Percentiles rank a stretch among this genome's conserved stretches.
phyloP scores from a whole-genome alignment of 78 protist genomes.

The Monosiga brevicollis region DNA sequence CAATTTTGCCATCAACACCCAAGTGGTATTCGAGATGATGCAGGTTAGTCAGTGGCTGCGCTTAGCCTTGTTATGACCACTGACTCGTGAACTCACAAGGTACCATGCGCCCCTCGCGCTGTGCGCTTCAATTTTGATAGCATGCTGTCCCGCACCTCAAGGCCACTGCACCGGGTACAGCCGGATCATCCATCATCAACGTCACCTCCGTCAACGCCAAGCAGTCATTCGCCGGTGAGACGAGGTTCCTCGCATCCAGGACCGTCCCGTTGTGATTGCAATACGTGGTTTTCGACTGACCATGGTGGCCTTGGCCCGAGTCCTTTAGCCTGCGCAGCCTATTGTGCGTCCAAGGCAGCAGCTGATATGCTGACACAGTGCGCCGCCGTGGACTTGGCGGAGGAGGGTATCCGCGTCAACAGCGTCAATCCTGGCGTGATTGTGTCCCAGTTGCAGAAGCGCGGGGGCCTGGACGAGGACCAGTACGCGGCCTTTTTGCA shows the following conservation, averaged over 20 bases:
- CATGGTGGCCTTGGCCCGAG: too few relatives aligned
- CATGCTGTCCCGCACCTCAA: background rate
- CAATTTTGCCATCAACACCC: slow-evolving; percentile 17
- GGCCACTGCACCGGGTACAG: background rate
- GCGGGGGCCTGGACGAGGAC: slow-evolving; percentile 20
- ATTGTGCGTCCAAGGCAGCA: slow-evolving; percentile 28
- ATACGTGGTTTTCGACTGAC: too few relatives aligned
- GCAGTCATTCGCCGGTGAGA: background rate
- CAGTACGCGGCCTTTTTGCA: too few relatives aligned
- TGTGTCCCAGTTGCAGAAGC: slow-evolving; percentile 12
- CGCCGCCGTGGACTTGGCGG: slow-evolving; percentile 25
- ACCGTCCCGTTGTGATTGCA: background rate
- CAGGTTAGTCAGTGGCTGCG: background rate
- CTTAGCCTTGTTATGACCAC: background rate
- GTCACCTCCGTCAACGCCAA: slow-evolving; percentile 12
- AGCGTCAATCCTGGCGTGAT: slow-evolving; percentile 35
- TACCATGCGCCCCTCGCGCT: too few relatives aligned
- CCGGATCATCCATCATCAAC: slow-evolving; percentile 17
- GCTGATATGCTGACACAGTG: slow-evolving; percentile 14
- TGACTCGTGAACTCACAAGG: background rate
- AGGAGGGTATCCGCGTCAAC: slow-evolving; percentile 22
- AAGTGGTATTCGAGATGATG: slow-evolving; percentile 6
- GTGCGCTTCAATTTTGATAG: background rate
- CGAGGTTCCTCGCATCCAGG: background rate
- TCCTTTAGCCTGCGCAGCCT: too few relatives aligned